Base-by-base conservation (phyloP, 495 filamentous ascomycete species). In the Neurospora africana region DNA sequence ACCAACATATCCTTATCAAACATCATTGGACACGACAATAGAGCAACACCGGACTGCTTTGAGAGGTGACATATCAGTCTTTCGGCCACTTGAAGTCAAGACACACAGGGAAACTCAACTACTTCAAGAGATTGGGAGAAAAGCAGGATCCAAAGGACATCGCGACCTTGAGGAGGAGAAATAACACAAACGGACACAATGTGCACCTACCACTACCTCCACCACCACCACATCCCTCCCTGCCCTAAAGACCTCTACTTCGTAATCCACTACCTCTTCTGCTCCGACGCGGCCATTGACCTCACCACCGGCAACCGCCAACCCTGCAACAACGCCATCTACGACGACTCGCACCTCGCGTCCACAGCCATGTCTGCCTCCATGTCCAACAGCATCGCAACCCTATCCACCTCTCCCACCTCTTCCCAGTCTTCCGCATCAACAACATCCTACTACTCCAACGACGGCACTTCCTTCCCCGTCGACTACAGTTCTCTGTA, bases 181-280 rank as follows among this genome's bases (percentile, higher is more conserved):
- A 61, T 27, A 58, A 38, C 8, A 5, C 33, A 41, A 41, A 68
- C 17, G 43, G 47, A 17, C 68, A 70, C 70, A 7, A 75, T 75
- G 74, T 76, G 72, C 68, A 72, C 71, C 21, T 74, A 72, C 70
- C 73, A 73, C 39, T 77, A 76, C 68, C 70, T 75, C 13, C 77
- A 77, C 36, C 71, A 75, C 58, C 80, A 84, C 75, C 82, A 85
- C 69, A 65, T 82, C 36, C 74, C 76, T 3, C 81, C 81, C 0
- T 85, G 83, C 75, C 73, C 44, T 0, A 78, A 78, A 30, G 76
- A 79, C 13, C 75, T 84, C 68, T 82, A 84, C 61, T 81, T 81
- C 68, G 77, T 76, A 21, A 73, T 84, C 5, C 77, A 81, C 71
- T 86, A 85, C 74, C 70, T 68, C 13, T 84, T 81, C 75, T 84